Conservation (phyloP, 176 grass and related monocot genomes). For the Echinochloa phyllopogon region DNA sequence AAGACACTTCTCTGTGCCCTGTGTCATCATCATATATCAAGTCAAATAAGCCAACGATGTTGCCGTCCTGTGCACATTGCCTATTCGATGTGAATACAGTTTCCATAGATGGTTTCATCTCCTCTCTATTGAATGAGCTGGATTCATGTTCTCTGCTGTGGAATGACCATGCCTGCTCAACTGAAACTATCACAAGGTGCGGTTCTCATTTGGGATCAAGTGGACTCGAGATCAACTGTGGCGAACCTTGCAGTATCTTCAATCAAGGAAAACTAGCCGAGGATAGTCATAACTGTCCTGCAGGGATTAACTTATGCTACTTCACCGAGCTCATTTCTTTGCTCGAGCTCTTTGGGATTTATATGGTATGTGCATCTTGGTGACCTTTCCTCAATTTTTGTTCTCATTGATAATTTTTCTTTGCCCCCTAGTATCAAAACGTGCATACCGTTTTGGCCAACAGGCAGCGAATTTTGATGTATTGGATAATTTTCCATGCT, state of each 20-base stretch:
- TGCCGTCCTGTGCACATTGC: slow-evolving; percentile 72
- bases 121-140: slow-evolving; percentile 71
- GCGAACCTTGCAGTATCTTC: slow-evolving; percentile 59
- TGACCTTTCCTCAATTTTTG: slow-evolving; percentile 1
- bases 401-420: slow-evolving; percentile 12
- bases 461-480: slow-evolving; percentile 16
- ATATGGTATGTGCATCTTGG: slow-evolving; percentile 79
- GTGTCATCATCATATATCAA: slow-evolving; percentile 42
- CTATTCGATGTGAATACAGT: slow-evolving; percentile 56
- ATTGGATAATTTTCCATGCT: neutral
- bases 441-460: neutral
- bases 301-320: slow-evolving; percentile 61
- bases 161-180: slow-evolving; percentile 36
- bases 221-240: slow-evolving; percentile 53
- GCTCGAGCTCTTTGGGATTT: slow-evolving; percentile 81
- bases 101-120: slow-evolving; percentile 57
- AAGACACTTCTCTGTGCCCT: slow-evolving; percentile 37
- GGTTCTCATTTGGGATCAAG: slow-evolving; percentile 35
- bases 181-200: slow-evolving; percentile 37
- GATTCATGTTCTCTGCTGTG: slow-evolving; percentile 51
- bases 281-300: slow-evolving; percentile 31
- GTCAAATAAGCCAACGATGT: slow-evolving; percentile 41
- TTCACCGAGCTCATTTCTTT: slow-evolving; percentile 76
- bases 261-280: slow-evolving; percentile 51
- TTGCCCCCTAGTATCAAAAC: neutral